Base-by-base conservation (phyloP, 1,139 yeast species). In the Hyphopichia wangnamkhiaoensis region DNA sequence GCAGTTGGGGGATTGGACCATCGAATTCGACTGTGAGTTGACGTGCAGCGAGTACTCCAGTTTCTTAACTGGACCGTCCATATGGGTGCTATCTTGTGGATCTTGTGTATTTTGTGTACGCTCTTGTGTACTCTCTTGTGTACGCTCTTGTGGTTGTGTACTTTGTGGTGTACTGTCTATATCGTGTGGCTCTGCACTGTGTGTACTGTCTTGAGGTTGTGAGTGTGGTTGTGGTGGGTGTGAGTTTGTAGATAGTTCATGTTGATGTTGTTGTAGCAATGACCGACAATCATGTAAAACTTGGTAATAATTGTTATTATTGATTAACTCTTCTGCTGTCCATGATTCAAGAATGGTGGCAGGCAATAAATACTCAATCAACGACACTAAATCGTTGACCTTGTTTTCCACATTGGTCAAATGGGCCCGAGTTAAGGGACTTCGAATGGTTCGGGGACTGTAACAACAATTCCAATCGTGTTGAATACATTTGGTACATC, bases 391-490 rank as follows among this genome's bases (percentile, higher is more conserved):
- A 31, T 66, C 71, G 37, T 70, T 64, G 13, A 82, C 82, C 44
- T 82, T 68, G 43, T 71, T 76, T 59, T 88, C 96, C 31, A 88
- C 90, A 40, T 77, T 77, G 9, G 95, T 87, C 47, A 88, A 67
- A 63, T 84, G 85, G 15, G 85, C 89, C 50, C 96, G 69, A 0
- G 96, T 88, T 44, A 88, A 66, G 0, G 96, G 96, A 6, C 91
- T 81, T 43, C 96, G 67, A 24, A 84, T 83, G 2, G 84, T 76
- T 45, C 86, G 70, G 12, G 96, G 96, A 20, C 87, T 80, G 58
- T 88, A 88, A 4, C 78, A 65, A 60, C 96, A 88, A 35, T 76
- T 74, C 85, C 95, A 83, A 31, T 74, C 71, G 55, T 86, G 89
- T 40, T 77, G 80, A 14, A 73, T 62, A 63, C 96, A 88, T 56